Evolutionary conservation across 805 yeast species (phyloP), one percentile per base, ranked within the genome.

Genomic region (Saccharomyces jurei): DNA sequence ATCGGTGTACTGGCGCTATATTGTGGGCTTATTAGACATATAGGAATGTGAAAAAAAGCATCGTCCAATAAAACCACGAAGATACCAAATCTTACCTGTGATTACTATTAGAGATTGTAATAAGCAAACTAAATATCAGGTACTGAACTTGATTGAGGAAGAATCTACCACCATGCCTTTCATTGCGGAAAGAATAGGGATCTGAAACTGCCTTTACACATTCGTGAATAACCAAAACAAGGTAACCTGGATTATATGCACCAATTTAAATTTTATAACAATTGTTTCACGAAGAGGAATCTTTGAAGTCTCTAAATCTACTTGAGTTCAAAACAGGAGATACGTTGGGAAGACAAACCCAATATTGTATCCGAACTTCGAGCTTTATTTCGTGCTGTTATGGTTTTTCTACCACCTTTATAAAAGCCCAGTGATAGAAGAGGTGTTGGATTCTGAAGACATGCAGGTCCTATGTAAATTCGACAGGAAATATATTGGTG

Each of bases 181-280:
- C 29, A 80, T 87, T 41, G 86, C 91, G 0, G 86, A 85, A 64
- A 71, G 89, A 53, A 78, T 83, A 0, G 79, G 80, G 0, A 64
- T 87, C 61, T 70, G 83, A 17, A 74, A 76, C 27, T 85, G 86
- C 1, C 70, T 87, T 53, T 68, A 75, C 46, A 64, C 71, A 13
- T 81, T 79, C 65, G 80, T 83, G 21, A 63, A 59, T 27, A 74
- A 77, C 50, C 71, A 77, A 6, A 70, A 71, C 22, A 79, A 78
- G 56, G 83, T 87, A 1, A 77, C 82, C 11, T 87, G 95, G 95
- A 94, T 95, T 0, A 87, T 94, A 0, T 87, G 95, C 69, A 2
- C 71, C 87, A 60, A 87, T 87, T 52, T 76, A 86, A 58, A 71
- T 87, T 26, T 78, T 90, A 8, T 73, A 77, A 53, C 74, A 76